phyloP scores from a whole-genome alignment of 352 stramenopile genomes.

The Globisporangium orthogonon region DNA sequence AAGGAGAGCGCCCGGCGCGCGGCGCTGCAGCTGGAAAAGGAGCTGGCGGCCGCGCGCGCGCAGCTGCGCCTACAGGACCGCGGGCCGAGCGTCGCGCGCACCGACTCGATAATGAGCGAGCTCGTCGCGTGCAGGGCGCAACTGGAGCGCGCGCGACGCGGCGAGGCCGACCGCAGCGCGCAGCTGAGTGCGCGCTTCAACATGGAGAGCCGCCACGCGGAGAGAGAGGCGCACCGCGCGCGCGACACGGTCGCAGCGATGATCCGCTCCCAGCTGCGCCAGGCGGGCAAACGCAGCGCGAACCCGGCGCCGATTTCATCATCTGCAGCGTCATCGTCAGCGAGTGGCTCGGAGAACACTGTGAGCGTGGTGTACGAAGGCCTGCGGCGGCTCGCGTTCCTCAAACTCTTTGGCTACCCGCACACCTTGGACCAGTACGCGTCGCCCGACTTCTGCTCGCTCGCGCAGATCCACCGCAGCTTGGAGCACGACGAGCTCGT shows the following conservation, averaged over 20 bases:
- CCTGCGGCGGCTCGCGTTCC: constrained; percentile 54
- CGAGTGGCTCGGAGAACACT: constrained; percentile 4
- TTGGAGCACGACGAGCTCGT: constrained; percentile 42
- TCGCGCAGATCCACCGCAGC: constrained; percentile 28
- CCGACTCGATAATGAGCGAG: constrained; percentile 51
- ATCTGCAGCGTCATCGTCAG: not conserved
- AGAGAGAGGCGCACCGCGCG: constrained; percentile 39
- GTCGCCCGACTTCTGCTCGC: constrained; percentile 42
- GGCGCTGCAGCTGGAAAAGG: constrained; percentile 36
- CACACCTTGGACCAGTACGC: constrained; percentile 50
- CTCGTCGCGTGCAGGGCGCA: constrained; percentile 32
- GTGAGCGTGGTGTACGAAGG: constrained; percentile 48
- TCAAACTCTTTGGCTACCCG: constrained; percentile 46
- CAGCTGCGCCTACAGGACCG: constrained; percentile 58
- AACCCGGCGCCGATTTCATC: constrained; percentile 6
- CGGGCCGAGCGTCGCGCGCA: constrained; percentile 34
- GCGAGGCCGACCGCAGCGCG: constrained; percentile 38
- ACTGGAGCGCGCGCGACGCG: constrained; percentile 39
- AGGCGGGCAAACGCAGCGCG: constrained; percentile 26
- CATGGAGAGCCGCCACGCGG: constrained; percentile 51
- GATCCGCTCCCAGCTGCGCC: constrained; percentile 41
- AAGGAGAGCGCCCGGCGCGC: constrained; percentile 48
- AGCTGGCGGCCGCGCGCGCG: constrained; percentile 31
- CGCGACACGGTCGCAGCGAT: constrained; percentile 37
- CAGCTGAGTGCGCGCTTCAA: constrained; percentile 40